Base-by-base conservation (phyloP, 192 early-diverging fungal species). In the Coemansia sp. region DNA sequence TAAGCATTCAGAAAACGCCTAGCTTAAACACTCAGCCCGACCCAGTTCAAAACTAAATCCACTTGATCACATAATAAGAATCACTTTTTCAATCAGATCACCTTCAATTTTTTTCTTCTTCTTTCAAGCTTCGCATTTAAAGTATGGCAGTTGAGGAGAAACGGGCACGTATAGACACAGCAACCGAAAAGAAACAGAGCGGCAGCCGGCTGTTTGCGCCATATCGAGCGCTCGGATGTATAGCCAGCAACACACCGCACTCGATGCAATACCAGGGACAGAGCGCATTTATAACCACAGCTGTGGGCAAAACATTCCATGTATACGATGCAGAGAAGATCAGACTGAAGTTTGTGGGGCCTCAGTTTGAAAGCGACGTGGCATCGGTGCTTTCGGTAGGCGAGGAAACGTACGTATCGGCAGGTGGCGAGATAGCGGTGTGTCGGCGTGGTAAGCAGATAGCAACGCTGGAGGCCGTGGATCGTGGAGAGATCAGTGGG, bases 181-280 rank as follows among this genome's bases (percentile, higher is more conserved):
- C 33, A 16, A 12, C 6, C 9, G 43, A 41, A 33, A 51, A 56
- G 53, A 19, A 21, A 16, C 49, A 28, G 23, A 50, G 21, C 1
- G 68, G 64, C 6, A 78, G 74, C 49, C 77, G 83, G 15, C 79
- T 94, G 51, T 94, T 86, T 68, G 83, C 84, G 54, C 93, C 94
- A 18, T 99, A 91, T 80, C 79, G 94, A 58, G 90, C 93, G 4
- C 80, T 99, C 26, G 94, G 96, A 46, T 91, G 93, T 74, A 82
- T 96, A 26, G 88, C 92, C 55, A 86, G 86, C 59, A 86, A 88
- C 50, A 68, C 87, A 15, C 86, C 94, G 20, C 82, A 95, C 68
- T 72, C 81, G 33, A 74, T 99, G 45, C 89, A 94, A 72, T 74
- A 84, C 40, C 81, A 82, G 18, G 93, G 93, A 1, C 75, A 87